Conservation (phyloP, 2,329 filamentous ascomycete species). For the Fusarium cicatricum region DNA sequence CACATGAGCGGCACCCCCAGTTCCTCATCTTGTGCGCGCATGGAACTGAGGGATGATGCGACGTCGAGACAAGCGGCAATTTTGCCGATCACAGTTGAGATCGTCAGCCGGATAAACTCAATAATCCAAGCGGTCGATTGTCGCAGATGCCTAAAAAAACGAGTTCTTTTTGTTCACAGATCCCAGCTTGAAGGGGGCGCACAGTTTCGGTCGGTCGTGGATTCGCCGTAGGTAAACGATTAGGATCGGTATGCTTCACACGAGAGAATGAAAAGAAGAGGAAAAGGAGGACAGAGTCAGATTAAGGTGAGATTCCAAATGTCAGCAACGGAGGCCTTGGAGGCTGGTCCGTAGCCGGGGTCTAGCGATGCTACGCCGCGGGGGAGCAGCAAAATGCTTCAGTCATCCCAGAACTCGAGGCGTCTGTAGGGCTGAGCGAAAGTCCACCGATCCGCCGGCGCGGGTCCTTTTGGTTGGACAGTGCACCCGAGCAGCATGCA, state of each 20-base stretch:
- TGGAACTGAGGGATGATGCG: conserved; percentile 27
- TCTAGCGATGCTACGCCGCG: conserved; percentile 40
- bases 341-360: conserved; percentile 30
- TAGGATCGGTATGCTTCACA: conserved; percentile 3
- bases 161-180: too few relatives aligned
- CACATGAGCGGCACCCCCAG: conserved; percentile 34
- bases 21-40: conserved; percentile 32
- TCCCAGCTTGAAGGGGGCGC: not conserved
- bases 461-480: conserved; percentile 27
- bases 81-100: conserved; percentile 23
- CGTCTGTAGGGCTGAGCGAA: conserved; percentile 39
- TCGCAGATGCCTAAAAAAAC: conserved; percentile 16
- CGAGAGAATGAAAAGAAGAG: conserved; percentile 5
- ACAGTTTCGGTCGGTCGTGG: conserved; percentile 10
- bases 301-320: conserved; percentile 23
- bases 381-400: conserved; percentile 33
- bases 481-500: conserved; percentile 21
- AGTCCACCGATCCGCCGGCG: conserved; percentile 28
- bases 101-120: conserved; percentile 18
- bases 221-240: conserved; percentile 7
- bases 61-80: conserved; percentile 8
- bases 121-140: conserved; percentile 3
- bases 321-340: conserved; percentile 42
- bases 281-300: conserved; percentile 18
- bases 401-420: conserved; percentile 23